Evolutionary conservation across 257 asterid species (phyloP), one percentile per base, ranked within the genome.

Genomic region (Capsicum pubescens): DNA sequence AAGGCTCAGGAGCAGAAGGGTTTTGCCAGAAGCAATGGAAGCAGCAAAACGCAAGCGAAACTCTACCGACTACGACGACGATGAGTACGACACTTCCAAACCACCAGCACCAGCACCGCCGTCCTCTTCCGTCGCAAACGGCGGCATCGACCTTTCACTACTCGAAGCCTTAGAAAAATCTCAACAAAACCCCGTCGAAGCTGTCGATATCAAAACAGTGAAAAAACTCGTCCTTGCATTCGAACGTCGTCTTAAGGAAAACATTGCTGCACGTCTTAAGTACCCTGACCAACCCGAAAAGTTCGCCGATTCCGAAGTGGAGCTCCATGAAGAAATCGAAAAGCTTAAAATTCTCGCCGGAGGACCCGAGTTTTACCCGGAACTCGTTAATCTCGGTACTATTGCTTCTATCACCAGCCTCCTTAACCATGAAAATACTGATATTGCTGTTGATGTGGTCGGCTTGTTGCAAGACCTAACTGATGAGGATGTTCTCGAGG

Each of bases 241-340:
- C 87, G 99, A 96, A 86, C 98, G 99, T 86, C 98, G 99, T 68
- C 93, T 96, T 17, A 94, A 91, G 66, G 93, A 93, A 90, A 96
- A 94, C 93, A 94, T 94, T 76, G 95, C 99, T 77, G 94, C 97
- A 82, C 95, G 98, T 21, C 94, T 96, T 76, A 96, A 93, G 91
- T 92, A 94, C 84, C 98, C 99, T 0, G 99, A 96, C 88, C 94
- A 94, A 79, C 98, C 99, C 7, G 98, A 94, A 9, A 96, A 94
- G 81, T 96, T 96, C 84, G 98, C 98, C 5, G 99, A 96, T 85
- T 92, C 99, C 80, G 99, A 96, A 85, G 84, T 94, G 15, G 98
- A 93, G 86, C 98, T 96, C 64, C 99, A 96, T 89, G 98, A 94
- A 9, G 98, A 96, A 92, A 92, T 96, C 85, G 93, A 93, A 86